Evolutionary conservation across 2,329 filamentous ascomycete genomes (phyloP), one percentile per base, ranked within the genome.

Genomic region (Aspergillus sp.): DNA sequence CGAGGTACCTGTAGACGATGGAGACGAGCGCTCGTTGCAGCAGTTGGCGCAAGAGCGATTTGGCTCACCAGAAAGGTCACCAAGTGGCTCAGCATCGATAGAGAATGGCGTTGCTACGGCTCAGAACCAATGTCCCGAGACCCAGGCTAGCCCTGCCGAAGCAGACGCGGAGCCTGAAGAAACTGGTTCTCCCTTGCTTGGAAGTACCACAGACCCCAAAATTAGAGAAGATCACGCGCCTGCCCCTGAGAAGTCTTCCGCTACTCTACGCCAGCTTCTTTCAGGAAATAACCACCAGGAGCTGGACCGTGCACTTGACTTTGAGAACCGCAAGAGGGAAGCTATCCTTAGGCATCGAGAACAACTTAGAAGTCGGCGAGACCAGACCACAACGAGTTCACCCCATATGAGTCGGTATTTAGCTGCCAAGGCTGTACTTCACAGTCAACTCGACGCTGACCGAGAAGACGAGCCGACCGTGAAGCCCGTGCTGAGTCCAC

Each of bases 321-420:
- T 78, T 60, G 76, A 79, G 51, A 65, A 67, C 15, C 69, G 75
- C 43, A 78, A 79, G 63, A 74, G 69, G 60, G 72, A 70, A 3
- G 72, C 69, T 13, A 73, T 73, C 17, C 63, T 67, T n/a, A 57
- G 64, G 41, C 67, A 69, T 19, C 69, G 70, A 23, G 54, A 70
- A 56, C 62, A 66, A 41, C 54, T 67, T 7, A 64, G 61, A 19
- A 58, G 56, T 17, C 47, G 43, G 9, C 43, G 52, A 8, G 32
- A 28, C 4, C 28, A 62, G 47, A 43, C 39, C 2, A 41, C 55
- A 15, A 60, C 58, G 4, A 63, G 63, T 8, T 73, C 70, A 2
- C 70, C 71, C 5, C 72, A 76, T 64, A 60, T 66, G 5, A 76
- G 67, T 53, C 67, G 72, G 53, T 75, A 72, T 58, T 66, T 72